phyloP scores from a whole-genome alignment of 345 rosid genomes.

The Luvunga scandens region DNA sequence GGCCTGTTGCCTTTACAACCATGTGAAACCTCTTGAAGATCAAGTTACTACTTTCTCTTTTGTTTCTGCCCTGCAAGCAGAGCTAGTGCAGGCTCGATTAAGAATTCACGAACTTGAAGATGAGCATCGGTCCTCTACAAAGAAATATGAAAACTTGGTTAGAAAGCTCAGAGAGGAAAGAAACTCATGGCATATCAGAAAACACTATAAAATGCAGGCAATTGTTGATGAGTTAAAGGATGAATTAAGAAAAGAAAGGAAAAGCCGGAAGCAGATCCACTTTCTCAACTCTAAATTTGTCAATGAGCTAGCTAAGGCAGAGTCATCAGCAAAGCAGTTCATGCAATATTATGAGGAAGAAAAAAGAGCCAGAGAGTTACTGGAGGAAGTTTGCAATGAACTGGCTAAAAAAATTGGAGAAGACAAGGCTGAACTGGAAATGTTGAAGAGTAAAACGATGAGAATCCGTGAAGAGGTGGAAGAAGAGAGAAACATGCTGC shows the following conservation, averaged over 20 bases:
- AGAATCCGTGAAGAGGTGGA: slow-evolving; percentile 29
- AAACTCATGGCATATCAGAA: slow-evolving; percentile 30
- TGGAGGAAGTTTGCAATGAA: slow-evolving; percentile 30
- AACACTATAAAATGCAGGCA: slow-evolving; percentile 36
- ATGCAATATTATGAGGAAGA: slow-evolving; percentile 30
- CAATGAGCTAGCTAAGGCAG: slow-evolving; percentile 39
- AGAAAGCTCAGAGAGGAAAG: slow-evolving; percentile 42
- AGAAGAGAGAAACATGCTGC: slow-evolving; percentile 45
- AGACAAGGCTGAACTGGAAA: slow-evolving; percentile 34
- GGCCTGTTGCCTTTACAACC: slow-evolving; percentile 18
- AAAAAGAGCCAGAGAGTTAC: slow-evolving; percentile 31
- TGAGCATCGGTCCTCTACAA: slow-evolving; percentile 34
- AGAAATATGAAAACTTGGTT: slow-evolving; percentile 32
- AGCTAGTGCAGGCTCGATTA: slow-evolving; percentile 34
- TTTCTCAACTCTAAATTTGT: slow-evolving; percentile 35
- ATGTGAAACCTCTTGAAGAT: slow-evolving; percentile 35
- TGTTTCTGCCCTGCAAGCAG: slow-evolving; percentile 38
- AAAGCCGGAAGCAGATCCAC: slow-evolving; percentile 28
- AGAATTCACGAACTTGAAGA: slow-evolving; percentile 35
- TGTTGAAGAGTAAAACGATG: slow-evolving; percentile 21
- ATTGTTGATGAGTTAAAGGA: slow-evolving; percentile 31
- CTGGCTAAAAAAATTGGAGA: slow-evolving; percentile 29
- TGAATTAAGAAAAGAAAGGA: slow-evolving; percentile 40
- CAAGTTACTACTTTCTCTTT: slow-evolving; percentile 28
- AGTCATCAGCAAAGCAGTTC: slow-evolving; percentile 26